Evolutionary conservation across 306 rosid species (phyloP), one percentile per base, ranked within the genome.

Genomic region (Cucumis sativus): DNA sequence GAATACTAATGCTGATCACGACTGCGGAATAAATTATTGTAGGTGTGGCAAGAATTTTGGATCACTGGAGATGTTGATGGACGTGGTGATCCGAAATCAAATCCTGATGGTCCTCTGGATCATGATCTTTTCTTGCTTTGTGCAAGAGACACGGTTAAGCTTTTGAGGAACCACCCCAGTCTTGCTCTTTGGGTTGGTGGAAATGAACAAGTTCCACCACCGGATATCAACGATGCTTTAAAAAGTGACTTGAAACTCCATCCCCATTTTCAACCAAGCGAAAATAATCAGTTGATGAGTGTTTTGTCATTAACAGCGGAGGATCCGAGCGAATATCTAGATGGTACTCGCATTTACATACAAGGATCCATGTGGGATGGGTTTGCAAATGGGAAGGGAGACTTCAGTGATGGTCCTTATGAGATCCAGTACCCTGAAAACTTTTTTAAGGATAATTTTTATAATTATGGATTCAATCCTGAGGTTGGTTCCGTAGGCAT

Each of bases 11-110:
- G 76, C 16, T 13, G 6, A 43, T 41, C 39, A 1, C 57, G 12
- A 23, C 21, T 20, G 60, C 3, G 3, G 14, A 45, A 47, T 43
- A 71, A 79, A 58, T 58, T 80, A 73, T 28, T 81, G 76, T 76
- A 91, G 98, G 98, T 93, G 67, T 94, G 98, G 97, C 96, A 94
- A 84, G 98, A 94, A 82, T 94, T 94, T 86, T 94, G 97, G 98
- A 94, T 94, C 77, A 94, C 98, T 77, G 97, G 98, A 79, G 98
- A 94, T 59, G 91, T 88, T 21, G 98, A 91, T 59, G 97, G 98
- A 77, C 97, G 97, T 18, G 98, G 98, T 72, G 84, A 3, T 59
- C 96, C 98, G 1, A 77, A 85, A 55, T 94, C 97, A 45, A 91
- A 94, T 83, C 96, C 98, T 74, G 51, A 90, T 1, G 98, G 97